Evolutionary conservation across 495 filamentous ascomycete species (phyloP).

Genomic region (Neurospora sp.): DNA sequence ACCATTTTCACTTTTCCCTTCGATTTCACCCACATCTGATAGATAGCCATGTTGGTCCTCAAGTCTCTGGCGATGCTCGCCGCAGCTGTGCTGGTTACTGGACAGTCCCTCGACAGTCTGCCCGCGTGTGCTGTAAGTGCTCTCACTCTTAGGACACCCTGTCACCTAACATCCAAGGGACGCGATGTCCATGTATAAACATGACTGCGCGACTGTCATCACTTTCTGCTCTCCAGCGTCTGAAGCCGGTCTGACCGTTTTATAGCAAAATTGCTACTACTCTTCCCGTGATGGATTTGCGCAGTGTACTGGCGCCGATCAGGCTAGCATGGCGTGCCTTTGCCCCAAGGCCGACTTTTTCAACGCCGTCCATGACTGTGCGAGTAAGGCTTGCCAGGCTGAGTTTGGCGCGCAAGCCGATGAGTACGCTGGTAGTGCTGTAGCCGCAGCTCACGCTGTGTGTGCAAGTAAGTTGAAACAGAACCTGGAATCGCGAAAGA

Average conservation of each 20-base stretch:
- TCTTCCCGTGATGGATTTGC: constrained; percentile 1
- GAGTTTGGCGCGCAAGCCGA: background rate
- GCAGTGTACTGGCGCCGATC: constrained; percentile 9
- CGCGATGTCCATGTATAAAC: background rate
- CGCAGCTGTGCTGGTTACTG: constrained; percentile 9
- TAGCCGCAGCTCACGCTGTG: constrained; percentile 5
- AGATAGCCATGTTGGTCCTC: constrained; percentile 11
- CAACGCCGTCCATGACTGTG: constrained; percentile 13
- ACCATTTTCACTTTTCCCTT: background rate
- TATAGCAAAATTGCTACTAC: constrained; percentile 16
- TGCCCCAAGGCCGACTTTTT: constrained; percentile 15
- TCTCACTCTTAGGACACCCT: background rate
- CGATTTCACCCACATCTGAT: background rate
- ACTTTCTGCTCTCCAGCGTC: background rate
- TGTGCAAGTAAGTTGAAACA: constrained; percentile 27
- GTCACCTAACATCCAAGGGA: background rate
- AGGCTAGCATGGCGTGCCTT: constrained; percentile 13
- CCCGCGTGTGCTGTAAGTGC: constrained; percentile 18
- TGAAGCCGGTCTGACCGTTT: constrained; percentile 7
- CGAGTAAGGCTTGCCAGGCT: constrained; percentile 9
- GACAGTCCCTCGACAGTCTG: constrained; percentile 15
- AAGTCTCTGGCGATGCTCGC: constrained; percentile 12
- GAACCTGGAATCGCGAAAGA: background rate
- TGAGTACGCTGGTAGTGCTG: constrained; percentile 1
- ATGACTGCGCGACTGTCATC: background rate